Percentiles rank a stretch among this genome's conserved stretches.
phyloP scores from a whole-genome alignment of 176 grass and related monocot genomes.

The Hsuehochloa calcarea region DNA sequence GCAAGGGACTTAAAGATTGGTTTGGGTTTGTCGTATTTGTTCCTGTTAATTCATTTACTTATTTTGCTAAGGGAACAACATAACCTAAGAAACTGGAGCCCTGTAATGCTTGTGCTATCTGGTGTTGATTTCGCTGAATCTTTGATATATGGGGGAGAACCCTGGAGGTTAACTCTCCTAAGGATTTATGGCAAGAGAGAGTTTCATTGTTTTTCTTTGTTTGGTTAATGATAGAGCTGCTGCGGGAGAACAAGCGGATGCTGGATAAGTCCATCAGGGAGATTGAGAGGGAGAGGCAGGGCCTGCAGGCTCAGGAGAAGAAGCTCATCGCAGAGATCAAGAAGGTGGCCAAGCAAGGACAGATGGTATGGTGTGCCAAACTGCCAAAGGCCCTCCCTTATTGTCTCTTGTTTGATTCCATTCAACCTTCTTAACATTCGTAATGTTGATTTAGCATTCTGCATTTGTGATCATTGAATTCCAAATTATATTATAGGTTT shows the following conservation, averaged over 20 bases:
- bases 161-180: too few relatives aligned
- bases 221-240: constrained; percentile 47
- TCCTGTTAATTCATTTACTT: background rate
- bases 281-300: constrained; percentile 81
- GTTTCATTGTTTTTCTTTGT: background rate
- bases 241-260: constrained; percentile 90
- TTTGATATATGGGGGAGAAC: too few relatives aligned
- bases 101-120: background rate
- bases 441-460: background rate
- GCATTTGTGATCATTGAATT: background rate
- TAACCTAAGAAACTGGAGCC: background rate
- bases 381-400: background rate
- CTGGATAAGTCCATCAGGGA: constrained; percentile 71
- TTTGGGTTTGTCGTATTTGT: background rate
- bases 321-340: constrained; percentile 77
- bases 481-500: background rate
- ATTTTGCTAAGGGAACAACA: background rate
- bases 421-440: background rate
- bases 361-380: constrained; percentile 53
- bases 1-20: background rate
- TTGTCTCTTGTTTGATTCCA: background rate
- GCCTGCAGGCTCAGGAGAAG: constrained; percentile 68
- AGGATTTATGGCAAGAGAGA: background rate
- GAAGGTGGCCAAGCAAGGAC: constrained; percentile 75
- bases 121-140: too few relatives aligned